Conservation (phyloP, 768 basidiomycete species). For the Collybiopsis luxurians region DNA sequence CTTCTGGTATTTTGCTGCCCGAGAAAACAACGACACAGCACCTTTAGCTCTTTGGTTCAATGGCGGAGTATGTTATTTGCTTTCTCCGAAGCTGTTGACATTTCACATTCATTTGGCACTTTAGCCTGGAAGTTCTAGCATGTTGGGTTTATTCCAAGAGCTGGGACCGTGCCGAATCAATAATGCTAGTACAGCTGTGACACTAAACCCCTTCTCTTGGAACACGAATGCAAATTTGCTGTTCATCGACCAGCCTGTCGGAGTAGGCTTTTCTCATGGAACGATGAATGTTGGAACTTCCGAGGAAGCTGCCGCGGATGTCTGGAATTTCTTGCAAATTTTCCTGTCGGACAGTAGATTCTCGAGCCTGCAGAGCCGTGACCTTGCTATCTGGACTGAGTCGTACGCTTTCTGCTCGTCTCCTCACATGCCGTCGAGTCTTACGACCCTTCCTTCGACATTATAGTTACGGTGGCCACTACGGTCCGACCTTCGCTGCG, state of each 20-base stretch:
- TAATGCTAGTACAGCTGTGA: slow-evolving; percentile 29
- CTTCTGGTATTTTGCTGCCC: slow-evolving; percentile 70
- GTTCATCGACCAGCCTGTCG: slow-evolving; percentile 38
- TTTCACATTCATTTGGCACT: not conserved
- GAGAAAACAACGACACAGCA: slow-evolving; percentile 57
- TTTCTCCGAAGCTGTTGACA: not conserved
- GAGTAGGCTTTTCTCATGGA: slow-evolving; percentile 40
- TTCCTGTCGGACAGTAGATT: slow-evolving; percentile 37
- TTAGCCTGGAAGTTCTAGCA: slow-evolving; percentile 32
- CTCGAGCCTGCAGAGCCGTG: slow-evolving; percentile 26
- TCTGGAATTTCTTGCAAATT: slow-evolving; percentile 41
- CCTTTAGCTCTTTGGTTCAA: slow-evolving; percentile 71
- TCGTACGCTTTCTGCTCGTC: slow-evolving; percentile 15
- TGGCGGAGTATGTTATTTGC: slow-evolving; percentile 42
- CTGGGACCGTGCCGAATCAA: slow-evolving; percentile 51
- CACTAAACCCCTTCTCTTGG: slow-evolving; percentile 38
- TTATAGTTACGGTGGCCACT: slow-evolving; percentile 66
- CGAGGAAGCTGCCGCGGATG: slow-evolving; percentile 30
- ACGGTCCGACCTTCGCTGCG: slow-evolving; percentile 65
- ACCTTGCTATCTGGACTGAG: slow-evolving; percentile 42
- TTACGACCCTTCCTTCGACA: not conserved
- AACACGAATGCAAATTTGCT: slow-evolving; percentile 35
- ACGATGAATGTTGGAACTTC: slow-evolving; percentile 28
- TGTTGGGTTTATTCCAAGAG: slow-evolving; percentile 54
- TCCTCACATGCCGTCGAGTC: not conserved